These are phyloP conservation scores for Skeletonema menzelii DNA, from an alignment of 108 stramenopile species.

Conservation along the genomic window DNA sequence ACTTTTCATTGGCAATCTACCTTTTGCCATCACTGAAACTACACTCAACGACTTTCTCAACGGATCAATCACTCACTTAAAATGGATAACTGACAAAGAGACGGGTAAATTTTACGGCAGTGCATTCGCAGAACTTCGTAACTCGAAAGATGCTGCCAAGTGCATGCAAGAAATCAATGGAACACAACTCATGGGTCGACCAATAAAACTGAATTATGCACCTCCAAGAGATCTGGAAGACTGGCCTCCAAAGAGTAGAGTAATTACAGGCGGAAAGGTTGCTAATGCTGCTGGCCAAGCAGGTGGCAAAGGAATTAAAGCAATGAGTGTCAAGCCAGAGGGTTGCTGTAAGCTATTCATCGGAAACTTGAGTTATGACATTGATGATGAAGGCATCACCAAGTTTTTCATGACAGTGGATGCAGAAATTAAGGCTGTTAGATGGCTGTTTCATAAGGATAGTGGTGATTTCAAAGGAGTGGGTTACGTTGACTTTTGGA, in stretches of 20 bases:
- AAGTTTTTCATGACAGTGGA: constrained; percentile 90
- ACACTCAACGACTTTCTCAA: constrained; percentile 65
- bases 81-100: constrained; percentile 89
- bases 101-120: constrained; percentile 86
- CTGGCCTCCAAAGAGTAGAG: constrained; percentile 74
- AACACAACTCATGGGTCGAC: constrained; percentile 83
- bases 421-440: constrained; percentile 87
- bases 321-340: constrained; percentile 88
- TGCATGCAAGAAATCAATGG: constrained; percentile 73
- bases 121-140: constrained; percentile 81
- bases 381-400: constrained; percentile 90
- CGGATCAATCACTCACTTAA: constrained; percentile 77
- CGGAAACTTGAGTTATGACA: constrained; percentile 93
- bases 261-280: constrained; percentile 57
- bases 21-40: constrained; percentile 81
- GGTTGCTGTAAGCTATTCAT: constrained; percentile 88
- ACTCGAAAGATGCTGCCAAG: constrained; percentile 62
- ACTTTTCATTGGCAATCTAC: constrained; percentile 87
- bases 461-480: constrained; percentile 95
- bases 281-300: constrained; percentile 70
- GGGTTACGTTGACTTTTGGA: constrained; percentile 93
- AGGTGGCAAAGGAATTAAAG: constrained; percentile 75
- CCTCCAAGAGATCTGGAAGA: constrained; percentile 76
- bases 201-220: constrained; percentile 92
- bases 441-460: constrained; percentile 93